Evolutionary conservation across 306 rosid species (phyloP), one percentile per base, ranked within the genome.

Genomic region (Cucurbita ficifolia): DNA sequence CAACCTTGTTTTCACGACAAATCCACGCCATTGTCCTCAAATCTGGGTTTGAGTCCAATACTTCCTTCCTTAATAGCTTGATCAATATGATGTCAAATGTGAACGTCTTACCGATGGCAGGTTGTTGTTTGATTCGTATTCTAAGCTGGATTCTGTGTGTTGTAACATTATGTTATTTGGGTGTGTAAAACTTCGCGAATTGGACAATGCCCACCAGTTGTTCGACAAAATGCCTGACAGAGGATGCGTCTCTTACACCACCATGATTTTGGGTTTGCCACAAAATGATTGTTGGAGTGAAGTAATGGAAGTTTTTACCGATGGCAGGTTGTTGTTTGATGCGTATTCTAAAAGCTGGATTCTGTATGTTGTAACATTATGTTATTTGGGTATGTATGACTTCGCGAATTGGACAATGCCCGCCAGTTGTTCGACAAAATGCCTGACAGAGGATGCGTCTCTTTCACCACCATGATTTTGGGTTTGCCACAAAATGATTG

Each of bases 391-490:
- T 90, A 80, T 78, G 68, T 84, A 4, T 90, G 79, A 86, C 74
- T 68, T 40, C 88, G 92, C 24, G 87, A 72, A 51, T 76, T 88
- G 79, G 78, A 78, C 10, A 73, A 54, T 70, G 98, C 96, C 7
- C 92, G 89, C 78, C 74, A 29, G 2, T 17, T 94, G 87, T 94
- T 94, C 75, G 92, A 83, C 18, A 69, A 39, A 83, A 94, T 86
- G 91, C 95, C 96, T 11, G 10, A 14, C 4, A 90, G 76, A 80
- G 81, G 83, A 18, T 88, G 87, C 78, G 87, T 94, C 46, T 87
- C 98, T 14, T 93, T 87, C 71, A 90, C 98, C 2, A 84, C 95
- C 40, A 90, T 94, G 97, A 87, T 90, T 17, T 81, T 85, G 88
- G 96, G 98, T 70, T 85, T 90, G 79, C 87, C 86, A 0, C 84